Percentiles rank a stretch among this genome's conserved stretches.
Conservation (phyloP, 2,329 filamentous ascomycete genomes). For the Diaporthe helianthi region DNA sequence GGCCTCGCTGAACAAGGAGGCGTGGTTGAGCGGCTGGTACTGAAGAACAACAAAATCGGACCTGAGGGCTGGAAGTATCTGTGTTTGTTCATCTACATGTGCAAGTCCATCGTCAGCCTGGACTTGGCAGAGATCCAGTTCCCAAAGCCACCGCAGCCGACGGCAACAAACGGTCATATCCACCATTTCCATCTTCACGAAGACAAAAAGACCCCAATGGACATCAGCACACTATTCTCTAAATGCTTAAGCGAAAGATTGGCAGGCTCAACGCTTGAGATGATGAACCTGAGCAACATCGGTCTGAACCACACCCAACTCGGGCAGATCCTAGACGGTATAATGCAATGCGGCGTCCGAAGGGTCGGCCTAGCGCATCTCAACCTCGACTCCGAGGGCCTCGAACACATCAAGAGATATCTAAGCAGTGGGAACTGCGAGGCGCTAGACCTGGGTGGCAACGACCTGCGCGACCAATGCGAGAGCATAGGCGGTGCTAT, state of each 20-base stretch:
- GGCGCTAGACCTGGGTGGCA: slow-evolving; percentile 88
- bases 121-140: slow-evolving; percentile 88
- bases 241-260: slow-evolving; percentile 79
- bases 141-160: slow-evolving; percentile 51
- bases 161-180: slow-evolving; percentile 36
- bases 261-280: slow-evolving; percentile 77
- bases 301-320: slow-evolving; percentile 75
- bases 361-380: slow-evolving; percentile 87
- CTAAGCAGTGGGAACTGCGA: slow-evolving; percentile 80
- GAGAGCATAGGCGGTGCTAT: slow-evolving; percentile 60
- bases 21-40: slow-evolving; percentile 82
- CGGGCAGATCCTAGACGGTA: slow-evolving; percentile 78
- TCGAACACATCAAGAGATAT: slow-evolving; percentile 79
- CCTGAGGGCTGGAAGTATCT: slow-evolving; percentile 91
- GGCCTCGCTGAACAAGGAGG: slow-evolving; percentile 64
- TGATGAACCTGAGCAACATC: slow-evolving; percentile 84
- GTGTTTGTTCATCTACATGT: slow-evolving; percentile 88
- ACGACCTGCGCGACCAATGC: slow-evolving; percentile 69
- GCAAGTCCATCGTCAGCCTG: slow-evolving; percentile 81
- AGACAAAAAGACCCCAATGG: slow-evolving; percentile 41
- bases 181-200: slow-evolving; percentile 41
- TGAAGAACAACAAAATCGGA: slow-evolving; percentile 93
- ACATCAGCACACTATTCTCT: slow-evolving; percentile 72
- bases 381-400: slow-evolving; percentile 73
- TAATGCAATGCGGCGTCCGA: slow-evolving; percentile 78